Conservation (phyloP, 2,329 filamentous ascomycete species). For the Trichophaea hybrida region DNA sequence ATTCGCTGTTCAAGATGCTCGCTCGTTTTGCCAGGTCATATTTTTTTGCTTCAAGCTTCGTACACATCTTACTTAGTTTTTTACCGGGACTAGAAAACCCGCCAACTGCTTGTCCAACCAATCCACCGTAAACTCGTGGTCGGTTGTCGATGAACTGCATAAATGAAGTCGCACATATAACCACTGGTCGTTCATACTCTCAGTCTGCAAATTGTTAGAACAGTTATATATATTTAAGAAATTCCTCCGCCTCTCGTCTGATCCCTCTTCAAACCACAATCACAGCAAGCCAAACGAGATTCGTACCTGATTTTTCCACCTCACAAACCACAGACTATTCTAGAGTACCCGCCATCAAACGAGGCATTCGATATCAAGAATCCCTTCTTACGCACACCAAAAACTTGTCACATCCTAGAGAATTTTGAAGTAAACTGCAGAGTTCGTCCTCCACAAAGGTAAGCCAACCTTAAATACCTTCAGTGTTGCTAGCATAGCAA, state of each 20-base stretch:
- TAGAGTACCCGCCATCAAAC: neutral
- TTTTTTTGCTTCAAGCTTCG: constrained; percentile 17
- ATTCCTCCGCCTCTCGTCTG: constrained; percentile 19
- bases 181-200: neutral
- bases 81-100: neutral
- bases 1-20: constrained; percentile 13
- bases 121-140: constrained; percentile 22
- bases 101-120: constrained; percentile 25
- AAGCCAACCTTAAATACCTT: neutral
- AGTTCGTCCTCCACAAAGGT: neutral
- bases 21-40: constrained; percentile 18
- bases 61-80: neutral
- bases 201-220: constrained; percentile 5
- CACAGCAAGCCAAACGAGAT: neutral
- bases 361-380: neutral
- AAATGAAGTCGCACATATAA: constrained; percentile 7
- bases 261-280: constrained; percentile 1
- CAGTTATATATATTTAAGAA: constrained; percentile 18
- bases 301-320: neutral
- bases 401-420: neutral
- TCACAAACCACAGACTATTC: neutral
- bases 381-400: neutral
- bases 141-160: constrained; percentile 17
- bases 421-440: neutral
- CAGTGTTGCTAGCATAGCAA: neutral